Evolutionary conservation across 768 basidiomycete species (phyloP).

Genomic region (Hydnum rufescens): DNA sequence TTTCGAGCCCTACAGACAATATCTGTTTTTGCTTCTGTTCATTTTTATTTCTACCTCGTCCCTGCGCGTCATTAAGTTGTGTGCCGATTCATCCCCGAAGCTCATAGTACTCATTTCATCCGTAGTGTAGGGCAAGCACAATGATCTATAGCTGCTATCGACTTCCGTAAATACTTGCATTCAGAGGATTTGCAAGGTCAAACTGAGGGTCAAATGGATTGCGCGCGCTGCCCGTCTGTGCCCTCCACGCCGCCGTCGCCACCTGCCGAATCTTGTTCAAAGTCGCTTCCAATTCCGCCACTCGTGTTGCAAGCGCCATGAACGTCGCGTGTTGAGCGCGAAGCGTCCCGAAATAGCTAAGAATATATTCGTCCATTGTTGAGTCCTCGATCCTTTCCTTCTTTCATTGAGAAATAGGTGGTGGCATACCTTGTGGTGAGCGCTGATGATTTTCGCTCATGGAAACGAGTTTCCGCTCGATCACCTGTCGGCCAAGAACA

Average conservation of each 20-base stretch:
- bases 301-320: slow-evolving; percentile 55
- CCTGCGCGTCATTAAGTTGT: no score
- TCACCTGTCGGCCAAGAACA: slow-evolving; percentile 31
- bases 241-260: slow-evolving; percentile 62
- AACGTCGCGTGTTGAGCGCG: slow-evolving; percentile 66
- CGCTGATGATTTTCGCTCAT: slow-evolving; percentile 39
- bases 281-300: slow-evolving; percentile 52
- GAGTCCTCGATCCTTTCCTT: neutral
- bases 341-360: slow-evolving; percentile 29
- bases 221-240: slow-evolving; percentile 60
- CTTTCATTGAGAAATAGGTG: neutral
- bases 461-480: slow-evolving; percentile 61
- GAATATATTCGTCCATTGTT: neutral
- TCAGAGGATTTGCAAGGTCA: neutral
- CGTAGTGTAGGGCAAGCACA: no score
- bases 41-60: neutral
- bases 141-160: neutral
- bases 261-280: slow-evolving; percentile 54
- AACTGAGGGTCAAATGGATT: slow-evolving; percentile 37
- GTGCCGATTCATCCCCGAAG: no score
- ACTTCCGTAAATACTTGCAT: neutral
- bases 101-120: no score
- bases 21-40: neutral
- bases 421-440: slow-evolving; percentile 48
- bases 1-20: neutral